Evolutionary conservation across 257 asterid genomes (phyloP), one percentile per base, ranked within the genome.

Genomic region (Scutellaria baicalensis): DNA sequence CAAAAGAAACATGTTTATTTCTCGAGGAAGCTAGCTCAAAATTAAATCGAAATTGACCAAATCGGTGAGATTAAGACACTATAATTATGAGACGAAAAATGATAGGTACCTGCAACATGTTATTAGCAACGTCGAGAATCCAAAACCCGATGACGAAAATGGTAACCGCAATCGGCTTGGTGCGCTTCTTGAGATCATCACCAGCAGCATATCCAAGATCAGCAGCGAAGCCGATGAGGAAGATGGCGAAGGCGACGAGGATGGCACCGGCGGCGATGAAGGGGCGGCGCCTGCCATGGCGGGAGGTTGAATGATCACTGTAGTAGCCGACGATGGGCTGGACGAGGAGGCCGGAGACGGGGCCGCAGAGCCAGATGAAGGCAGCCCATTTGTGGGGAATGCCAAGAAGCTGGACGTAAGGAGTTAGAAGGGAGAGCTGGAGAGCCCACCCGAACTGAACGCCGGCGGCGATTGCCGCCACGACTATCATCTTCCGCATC

Each of bases 371-470:
- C 97, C 97, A 91, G 9, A 91, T 84, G 65, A 80, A 82, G 47
- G 97, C 74, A 0, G 96, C 88, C 81, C 83, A 81, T 1, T 39
- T 40, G 59, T 91, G 97, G 13, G 94, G 85, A 10, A 91, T 84
- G 5, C 97, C 97, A 8, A 91, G 52, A 1, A 91, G 78, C 76
- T 91, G 94, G 0, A 89, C 88, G 68, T 91, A 91, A 0, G 97
- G 97, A 1, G 97, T 91, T 7, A 91, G 66, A 10, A 91, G 83
- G 9, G 97, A 91, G 7, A 91, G 89, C 65, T 91, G 97, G 3
- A 91, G 70, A 6, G 97, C 97, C 97, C 97, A 91, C 31, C 97
- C 97, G 71, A 91, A 91, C 51, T 91, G 97, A 8, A 91, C 71
- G 1, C 97, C 97, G 14, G 94, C 89, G 1, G 96, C 97, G 11